Evolutionary conservation across 345 rosid genomes (phyloP).

Genomic region (Murraya paniculata): DNA sequence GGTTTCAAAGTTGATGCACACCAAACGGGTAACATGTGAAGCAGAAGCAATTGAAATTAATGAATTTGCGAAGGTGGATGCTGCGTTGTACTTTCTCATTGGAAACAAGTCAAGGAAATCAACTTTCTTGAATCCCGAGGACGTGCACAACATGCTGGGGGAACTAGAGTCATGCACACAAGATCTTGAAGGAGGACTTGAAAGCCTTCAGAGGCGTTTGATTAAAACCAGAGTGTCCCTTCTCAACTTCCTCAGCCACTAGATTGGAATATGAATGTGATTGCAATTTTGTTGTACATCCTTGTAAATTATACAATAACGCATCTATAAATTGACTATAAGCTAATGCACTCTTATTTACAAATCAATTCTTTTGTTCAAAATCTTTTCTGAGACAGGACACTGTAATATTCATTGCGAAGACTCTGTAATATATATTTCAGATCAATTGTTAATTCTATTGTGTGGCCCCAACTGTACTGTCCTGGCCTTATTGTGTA

Average conservation of each 20-base stretch:
- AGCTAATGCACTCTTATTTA: background rate
- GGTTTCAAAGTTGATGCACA: conserved; percentile 25
- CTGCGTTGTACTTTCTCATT: conserved; percentile 17
- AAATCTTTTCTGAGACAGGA: background rate
- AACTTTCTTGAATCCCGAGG: conserved; percentile 1
- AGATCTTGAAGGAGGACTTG: conserved; percentile 15
- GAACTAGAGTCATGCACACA: conserved; percentile 14
- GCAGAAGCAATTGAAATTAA: background rate
- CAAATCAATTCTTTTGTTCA: background rate
- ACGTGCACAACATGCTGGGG: background rate
- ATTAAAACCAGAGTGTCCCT: conserved; percentile 24
- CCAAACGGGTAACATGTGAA: conserved; percentile 8
- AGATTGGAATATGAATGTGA: background rate
- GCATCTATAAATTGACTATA: background rate
- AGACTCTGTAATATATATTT: background rate
- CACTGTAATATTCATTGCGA: background rate
- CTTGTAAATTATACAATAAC: background rate
- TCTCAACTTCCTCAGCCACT: conserved; percentile 30
- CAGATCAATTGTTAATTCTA: background rate
- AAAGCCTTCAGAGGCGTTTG: conserved; percentile 13
- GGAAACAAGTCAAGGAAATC: conserved; percentile 15
- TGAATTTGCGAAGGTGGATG: conserved; percentile 17
- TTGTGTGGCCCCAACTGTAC: too few relatives aligned
- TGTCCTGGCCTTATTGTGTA: too few relatives aligned
- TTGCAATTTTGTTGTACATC: background rate